A percentile compares a stretch with the other conserved stretches of the same genome.
Conservation (phyloP, 2,329 filamentous ascomycete species). For the Mariannaea elegans region DNA sequence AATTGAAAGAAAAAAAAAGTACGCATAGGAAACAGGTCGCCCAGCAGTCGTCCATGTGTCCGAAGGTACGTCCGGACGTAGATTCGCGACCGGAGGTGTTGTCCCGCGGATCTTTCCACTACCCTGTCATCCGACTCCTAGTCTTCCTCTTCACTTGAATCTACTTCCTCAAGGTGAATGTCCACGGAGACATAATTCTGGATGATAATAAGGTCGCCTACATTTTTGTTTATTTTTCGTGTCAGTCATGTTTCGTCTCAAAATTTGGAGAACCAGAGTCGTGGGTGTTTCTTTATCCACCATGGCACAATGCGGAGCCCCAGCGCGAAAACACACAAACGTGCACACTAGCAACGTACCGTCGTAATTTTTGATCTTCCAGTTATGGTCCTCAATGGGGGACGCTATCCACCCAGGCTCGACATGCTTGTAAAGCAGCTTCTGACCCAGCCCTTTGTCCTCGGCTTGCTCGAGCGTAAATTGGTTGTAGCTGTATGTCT, state of each 20-base stretch:
- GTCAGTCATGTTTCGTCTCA: background rate
- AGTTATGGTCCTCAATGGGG: constrained; percentile 1
- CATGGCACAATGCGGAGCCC: background rate
- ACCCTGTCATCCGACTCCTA: background rate
- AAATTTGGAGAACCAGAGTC: background rate
- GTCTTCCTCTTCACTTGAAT: background rate
- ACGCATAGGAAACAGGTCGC: background rate
- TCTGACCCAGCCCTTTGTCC: background rate
- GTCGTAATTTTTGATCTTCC: constrained; percentile 26
- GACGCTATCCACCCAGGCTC: constrained; percentile 26
- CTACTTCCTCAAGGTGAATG: constrained; percentile 14
- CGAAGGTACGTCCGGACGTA: background rate
- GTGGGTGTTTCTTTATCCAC: background rate
- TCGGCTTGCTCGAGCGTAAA: constrained; percentile 9
- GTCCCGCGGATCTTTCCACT: background rate
- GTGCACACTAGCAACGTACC: constrained; percentile 3
- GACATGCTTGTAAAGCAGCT: constrained; percentile 7
- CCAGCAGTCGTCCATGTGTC: background rate
- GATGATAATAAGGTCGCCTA: constrained; percentile 7
- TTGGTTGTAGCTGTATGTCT: constrained; percentile 17
- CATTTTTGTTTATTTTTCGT: background rate
- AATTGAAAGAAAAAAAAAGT: background rate
- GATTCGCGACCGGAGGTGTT: background rate
- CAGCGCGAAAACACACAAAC: background rate
- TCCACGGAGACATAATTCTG: constrained; percentile 20